A percentile compares a stretch with the other conserved stretches of the same genome.
These are phyloP conservation scores for Epichloe sibirici DNA, from an alignment of 2,329 filamentous ascomycete species.

Conservation along the genomic window DNA sequence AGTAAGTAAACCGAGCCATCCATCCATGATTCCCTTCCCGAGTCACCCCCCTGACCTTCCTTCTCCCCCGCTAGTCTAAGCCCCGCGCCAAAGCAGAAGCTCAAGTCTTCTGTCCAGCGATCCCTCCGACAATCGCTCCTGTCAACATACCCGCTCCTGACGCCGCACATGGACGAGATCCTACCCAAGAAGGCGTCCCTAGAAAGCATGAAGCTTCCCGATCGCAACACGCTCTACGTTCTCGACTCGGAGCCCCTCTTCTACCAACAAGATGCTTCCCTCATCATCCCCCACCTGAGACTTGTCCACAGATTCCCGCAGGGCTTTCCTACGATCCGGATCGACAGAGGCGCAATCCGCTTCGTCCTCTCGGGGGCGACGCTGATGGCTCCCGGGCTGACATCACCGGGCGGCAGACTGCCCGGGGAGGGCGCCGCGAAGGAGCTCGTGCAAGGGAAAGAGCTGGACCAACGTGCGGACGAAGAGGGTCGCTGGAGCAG, in stretches of 20 bases:
- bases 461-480: conserved; percentile 30
- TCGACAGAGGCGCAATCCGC: conserved; percentile 90
- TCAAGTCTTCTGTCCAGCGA: conserved; percentile 93
- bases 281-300: conserved; percentile 74
- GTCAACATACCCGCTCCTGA: conserved; percentile 73
- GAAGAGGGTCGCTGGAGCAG: conserved; percentile 45
- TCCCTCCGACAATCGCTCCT: conserved; percentile 71
- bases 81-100: conserved; percentile 69
- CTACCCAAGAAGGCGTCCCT: conserved; percentile 90
- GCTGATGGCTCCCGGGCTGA: conserved; percentile 91
- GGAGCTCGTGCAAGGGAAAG: conserved; percentile 25
- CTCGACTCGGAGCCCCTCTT: conserved; percentile 70
- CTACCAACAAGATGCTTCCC: conserved; percentile 72
- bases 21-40: conserved; percentile 18
- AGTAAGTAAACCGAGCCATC: conserved; percentile 41
- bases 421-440: conserved; percentile 39
- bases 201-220: conserved; percentile 83
- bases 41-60: conserved; percentile 43
- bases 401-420: conserved; percentile 67
- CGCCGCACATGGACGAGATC: conserved; percentile 82
- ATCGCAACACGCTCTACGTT: conserved; percentile 80
- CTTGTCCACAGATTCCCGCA: conserved; percentile 84
- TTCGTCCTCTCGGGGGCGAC: conserved; percentile 95
- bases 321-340: conserved; percentile 72
- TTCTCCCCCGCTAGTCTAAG: too few species aligned